These are phyloP conservation scores for Cubamyces lactineus DNA, from an alignment of 768 basidiomycete genomes.

Conservation along the genomic window DNA sequence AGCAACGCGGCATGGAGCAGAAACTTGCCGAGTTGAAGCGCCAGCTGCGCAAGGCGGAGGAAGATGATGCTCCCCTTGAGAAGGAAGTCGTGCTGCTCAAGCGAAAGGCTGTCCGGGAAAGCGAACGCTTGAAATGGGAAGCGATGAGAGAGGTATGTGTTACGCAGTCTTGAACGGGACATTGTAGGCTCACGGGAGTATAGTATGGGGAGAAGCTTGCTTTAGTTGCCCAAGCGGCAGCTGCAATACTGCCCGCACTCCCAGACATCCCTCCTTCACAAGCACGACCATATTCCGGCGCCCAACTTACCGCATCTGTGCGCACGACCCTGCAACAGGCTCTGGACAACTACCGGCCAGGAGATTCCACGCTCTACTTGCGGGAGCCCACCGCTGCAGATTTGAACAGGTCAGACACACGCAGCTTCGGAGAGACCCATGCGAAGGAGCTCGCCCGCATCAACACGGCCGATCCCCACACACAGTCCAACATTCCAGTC, in stretches of 20 bases:
- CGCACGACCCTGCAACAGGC: constrained; percentile 79
- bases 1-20: constrained; percentile 64
- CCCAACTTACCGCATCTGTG: constrained; percentile 63
- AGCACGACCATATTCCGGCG: constrained; percentile 60
- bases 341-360: constrained; percentile 76
- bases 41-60: constrained; percentile 66
- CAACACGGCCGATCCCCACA: constrained; percentile 35
- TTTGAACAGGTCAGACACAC: constrained; percentile 70
- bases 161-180: constrained; percentile 1
- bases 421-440: constrained; percentile 85
- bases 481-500: constrained; percentile 41
- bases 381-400: constrained; percentile 51
- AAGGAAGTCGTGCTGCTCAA: constrained; percentile 72
- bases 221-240: constrained; percentile 71
- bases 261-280: constrained; percentile 68
- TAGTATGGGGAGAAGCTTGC: constrained; percentile 84
- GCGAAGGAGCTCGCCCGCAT: constrained; percentile 71
- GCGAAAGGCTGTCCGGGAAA: constrained; percentile 75
- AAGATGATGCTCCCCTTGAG: constrained; percentile 67
- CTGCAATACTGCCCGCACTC: constrained; percentile 61
- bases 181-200: constrained; percentile 10
- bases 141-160: constrained; percentile 72
- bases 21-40: constrained; percentile 71
- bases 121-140: constrained; percentile 78
- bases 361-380: constrained; percentile 55